Evolutionary conservation across 306 rosid genomes (phyloP).

Genomic region (Prunus mongolica): DNA sequence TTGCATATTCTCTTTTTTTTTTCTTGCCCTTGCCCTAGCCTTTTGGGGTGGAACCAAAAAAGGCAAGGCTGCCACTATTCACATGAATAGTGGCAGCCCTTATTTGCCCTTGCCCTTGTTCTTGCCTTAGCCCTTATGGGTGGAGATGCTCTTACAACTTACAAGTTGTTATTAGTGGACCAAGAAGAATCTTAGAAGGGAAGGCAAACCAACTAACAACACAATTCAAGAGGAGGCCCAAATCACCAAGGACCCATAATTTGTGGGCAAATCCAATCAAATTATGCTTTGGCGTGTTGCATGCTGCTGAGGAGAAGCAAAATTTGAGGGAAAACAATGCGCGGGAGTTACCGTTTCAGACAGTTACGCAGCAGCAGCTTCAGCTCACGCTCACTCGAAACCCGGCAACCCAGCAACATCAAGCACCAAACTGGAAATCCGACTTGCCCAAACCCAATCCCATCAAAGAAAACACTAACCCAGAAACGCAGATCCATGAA

Average conservation of each 20-base stretch:
- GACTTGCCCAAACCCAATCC: conserved; percentile 15
- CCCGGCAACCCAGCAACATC: conserved; percentile 20
- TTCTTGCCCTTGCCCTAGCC: too few relatives aligned
- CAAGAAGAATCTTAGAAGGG: too few relatives aligned
- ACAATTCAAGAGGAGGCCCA: too few relatives aligned
- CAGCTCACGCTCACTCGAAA: conserved; percentile 20
- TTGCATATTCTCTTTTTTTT: too few relatives aligned
- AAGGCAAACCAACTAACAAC: too few relatives aligned
- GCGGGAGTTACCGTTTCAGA: conserved; percentile 33
- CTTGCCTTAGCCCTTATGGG: too few relatives aligned
- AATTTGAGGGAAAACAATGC: conserved; percentile 14
- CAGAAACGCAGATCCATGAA: conserved; percentile 16
- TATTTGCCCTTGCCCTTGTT: too few relatives aligned
- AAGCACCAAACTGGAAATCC: conserved; percentile 9
- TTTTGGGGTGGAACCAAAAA: too few relatives aligned
- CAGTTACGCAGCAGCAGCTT: conserved; percentile 24
- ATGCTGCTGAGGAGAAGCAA: neutral
- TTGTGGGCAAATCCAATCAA: neutral
- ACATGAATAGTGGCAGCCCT: too few relatives aligned
- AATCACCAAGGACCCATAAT: too few relatives aligned
- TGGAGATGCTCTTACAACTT: too few relatives aligned
- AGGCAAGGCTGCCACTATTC: too few relatives aligned
- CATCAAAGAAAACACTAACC: conserved; percentile 32
- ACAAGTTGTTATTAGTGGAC: neutral
- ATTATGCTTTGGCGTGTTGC: neutral